A percentile compares a stretch with the other conserved stretches of the same genome.
Conservation (phyloP, 2,329 filamentous ascomycete species). For the Lachnellula cervina region DNA sequence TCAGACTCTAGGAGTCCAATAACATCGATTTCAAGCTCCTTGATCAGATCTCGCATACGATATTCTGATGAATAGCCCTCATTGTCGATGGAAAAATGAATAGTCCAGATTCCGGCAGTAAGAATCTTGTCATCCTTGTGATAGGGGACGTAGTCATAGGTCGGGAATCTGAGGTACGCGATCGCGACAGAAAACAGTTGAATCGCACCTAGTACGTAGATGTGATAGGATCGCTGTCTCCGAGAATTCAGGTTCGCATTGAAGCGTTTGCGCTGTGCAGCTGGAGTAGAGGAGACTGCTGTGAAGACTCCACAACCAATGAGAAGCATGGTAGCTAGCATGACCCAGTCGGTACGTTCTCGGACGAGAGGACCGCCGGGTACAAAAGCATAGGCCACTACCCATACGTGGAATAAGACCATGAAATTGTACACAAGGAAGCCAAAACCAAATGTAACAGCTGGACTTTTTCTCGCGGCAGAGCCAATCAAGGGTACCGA, state of each 20-base stretch:
- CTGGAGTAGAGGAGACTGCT: constrained; percentile 42
- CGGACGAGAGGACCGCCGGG: constrained; percentile 88
- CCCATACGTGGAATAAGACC: constrained; percentile 97
- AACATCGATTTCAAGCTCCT: constrained; percentile 95
- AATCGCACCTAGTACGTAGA: constrained; percentile 67
- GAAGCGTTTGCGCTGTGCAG: constrained; percentile 31
- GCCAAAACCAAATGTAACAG: constrained; percentile 76
- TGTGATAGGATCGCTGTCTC: constrained; percentile 56
- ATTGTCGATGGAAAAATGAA: constrained; percentile 96
- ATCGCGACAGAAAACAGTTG: constrained; percentile 76
- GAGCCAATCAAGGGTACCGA: constrained; percentile 70
- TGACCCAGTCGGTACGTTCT: constrained; percentile 94
- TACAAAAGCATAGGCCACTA: constrained; percentile 96
- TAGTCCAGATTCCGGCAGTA: constrained; percentile 97
- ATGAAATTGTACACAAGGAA: constrained; percentile 91
- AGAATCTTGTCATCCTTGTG: constrained; percentile 82
- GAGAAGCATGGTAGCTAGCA: constrained; percentile 77
- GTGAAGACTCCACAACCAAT: constrained; percentile 84
- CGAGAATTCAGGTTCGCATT: constrained; percentile 40
- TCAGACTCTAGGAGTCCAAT: constrained; percentile 93
- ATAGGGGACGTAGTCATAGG: constrained; percentile 86
- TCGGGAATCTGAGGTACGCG: constrained; percentile 86
- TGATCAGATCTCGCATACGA: constrained; percentile 85
- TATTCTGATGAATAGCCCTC: constrained; percentile 98
- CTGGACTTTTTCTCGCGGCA: constrained; percentile 72